A percentile compares a stretch with the other conserved stretches of the same genome.
Evolutionary conservation across 306 rosid genomes (phyloP).

Genomic region (Trifolium repens): DNA sequence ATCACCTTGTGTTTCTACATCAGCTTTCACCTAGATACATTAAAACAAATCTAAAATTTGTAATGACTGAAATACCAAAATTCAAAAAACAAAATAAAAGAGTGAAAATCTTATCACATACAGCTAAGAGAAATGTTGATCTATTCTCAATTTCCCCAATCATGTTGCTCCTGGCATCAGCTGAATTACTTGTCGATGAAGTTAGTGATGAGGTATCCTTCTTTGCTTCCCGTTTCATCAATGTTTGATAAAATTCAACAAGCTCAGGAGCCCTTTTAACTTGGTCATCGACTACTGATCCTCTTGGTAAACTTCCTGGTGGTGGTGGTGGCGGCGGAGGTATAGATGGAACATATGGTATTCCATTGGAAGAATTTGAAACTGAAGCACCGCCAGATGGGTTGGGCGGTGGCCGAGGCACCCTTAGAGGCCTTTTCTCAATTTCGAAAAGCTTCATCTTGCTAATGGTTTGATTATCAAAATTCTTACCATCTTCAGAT

Average conservation of each 20-base stretch:
- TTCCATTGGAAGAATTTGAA: constrained; percentile 58
- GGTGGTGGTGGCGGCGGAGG: constrained; percentile 60
- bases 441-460: constrained; percentile 78
- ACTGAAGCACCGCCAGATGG: constrained; percentile 48
- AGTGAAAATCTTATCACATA: constrained; percentile 49
- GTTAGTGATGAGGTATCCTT: constrained; percentile 71
- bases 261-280: constrained; percentile 85
- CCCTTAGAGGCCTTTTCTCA: constrained; percentile 84
- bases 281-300: constrained; percentile 66
- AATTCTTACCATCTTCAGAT: constrained; percentile 54
- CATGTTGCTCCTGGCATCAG: constrained; percentile 88
- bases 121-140: constrained; percentile 94
- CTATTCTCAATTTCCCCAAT: constrained; percentile 91
- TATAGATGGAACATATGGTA: constrained; percentile 52
- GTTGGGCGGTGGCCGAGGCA: constrained; percentile 89
- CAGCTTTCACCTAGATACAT: constrained; percentile 71
- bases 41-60: constrained; percentile 1
- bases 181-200: constrained; percentile 68
- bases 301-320: constrained; percentile 68
- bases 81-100: constrained; percentile 16
- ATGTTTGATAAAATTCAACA: constrained; percentile 93
- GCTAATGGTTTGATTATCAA: constrained; percentile 65
- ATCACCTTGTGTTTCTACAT: constrained; percentile 94
- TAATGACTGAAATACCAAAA: background rate
- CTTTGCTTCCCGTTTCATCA: constrained; percentile 95